Conservation (phyloP, 208 protist species). For the Vickermania spadyakhi region DNA sequence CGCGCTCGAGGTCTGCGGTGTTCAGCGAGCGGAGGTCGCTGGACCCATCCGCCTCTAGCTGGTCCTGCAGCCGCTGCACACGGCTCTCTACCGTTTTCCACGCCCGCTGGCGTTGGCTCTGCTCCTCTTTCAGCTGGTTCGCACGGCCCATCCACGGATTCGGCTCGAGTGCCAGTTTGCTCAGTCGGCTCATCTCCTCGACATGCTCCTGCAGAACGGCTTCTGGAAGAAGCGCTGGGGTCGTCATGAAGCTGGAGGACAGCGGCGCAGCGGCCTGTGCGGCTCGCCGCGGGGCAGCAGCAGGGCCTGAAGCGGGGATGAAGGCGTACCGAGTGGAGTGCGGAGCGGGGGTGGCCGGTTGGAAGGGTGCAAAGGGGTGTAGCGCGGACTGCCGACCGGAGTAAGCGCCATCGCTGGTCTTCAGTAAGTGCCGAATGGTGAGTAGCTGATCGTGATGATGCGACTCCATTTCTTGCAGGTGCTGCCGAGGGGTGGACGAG, state of each 20-base stretch:
- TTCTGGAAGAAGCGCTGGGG: too few relatives aligned
- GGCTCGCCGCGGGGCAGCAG: neutral
- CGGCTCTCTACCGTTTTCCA: neutral
- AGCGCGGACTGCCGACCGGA: neutral
- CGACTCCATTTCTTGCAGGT: neutral
- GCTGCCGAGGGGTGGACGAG: neutral
- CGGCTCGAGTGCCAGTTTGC: neutral
- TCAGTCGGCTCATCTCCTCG: neutral
- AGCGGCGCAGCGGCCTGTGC: neutral
- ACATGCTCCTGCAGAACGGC: neutral
- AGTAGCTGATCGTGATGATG: neutral
- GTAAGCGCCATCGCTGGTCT: neutral
- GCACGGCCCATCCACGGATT: neutral
- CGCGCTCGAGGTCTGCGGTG: neutral
- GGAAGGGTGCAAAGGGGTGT: neutral
- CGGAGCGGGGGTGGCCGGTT: neutral
- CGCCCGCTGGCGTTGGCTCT: neutral
- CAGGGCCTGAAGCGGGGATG: neutral
- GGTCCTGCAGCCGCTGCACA: neutral
- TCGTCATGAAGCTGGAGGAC: too few relatives aligned
- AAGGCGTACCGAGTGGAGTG: neutral
- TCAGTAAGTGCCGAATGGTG: neutral
- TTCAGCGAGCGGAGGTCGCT: neutral
- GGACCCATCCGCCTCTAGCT: neutral
- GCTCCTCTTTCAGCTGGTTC: neutral